Conservation (phyloP, 148 eudicot genomes). For the Camellia lanceoleosa region DNA sequence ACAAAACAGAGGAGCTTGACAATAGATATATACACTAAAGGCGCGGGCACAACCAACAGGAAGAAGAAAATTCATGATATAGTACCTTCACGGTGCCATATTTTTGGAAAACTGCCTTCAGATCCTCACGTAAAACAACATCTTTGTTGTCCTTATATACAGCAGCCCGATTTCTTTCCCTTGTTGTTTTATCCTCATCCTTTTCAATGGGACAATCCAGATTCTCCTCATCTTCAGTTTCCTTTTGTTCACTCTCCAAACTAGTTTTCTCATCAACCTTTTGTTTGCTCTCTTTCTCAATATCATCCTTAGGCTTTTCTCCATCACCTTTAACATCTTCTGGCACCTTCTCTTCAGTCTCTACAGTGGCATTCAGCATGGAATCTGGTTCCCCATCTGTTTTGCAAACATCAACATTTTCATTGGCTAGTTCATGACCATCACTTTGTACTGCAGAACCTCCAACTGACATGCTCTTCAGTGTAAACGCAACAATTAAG, state of each 20-base stretch:
- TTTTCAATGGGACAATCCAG: conserved; percentile 29
- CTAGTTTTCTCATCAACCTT: conserved; percentile 31
- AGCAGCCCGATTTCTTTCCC: conserved; percentile 28
- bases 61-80: neutral
- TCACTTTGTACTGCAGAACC: conserved; percentile 40
- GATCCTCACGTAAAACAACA: conserved; percentile 81
- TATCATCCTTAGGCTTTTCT: conserved; percentile 19
- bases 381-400: conserved; percentile 30
- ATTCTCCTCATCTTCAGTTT: conserved; percentile 41
- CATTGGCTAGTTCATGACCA: conserved; percentile 29
- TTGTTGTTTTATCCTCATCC: conserved; percentile 29
- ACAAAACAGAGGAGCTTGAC: neutral
- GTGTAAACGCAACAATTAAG: conserved; percentile 72
- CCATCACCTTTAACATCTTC: conserved; percentile 32
- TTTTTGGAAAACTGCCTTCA: conserved; percentile 63
- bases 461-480: conserved; percentile 53
- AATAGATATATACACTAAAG: neutral
- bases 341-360: conserved; percentile 25
- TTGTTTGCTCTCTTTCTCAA: conserved; percentile 39
- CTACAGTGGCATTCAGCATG: conserved; percentile 22
- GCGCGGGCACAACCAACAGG: neutral
- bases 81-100: conserved; percentile 85
- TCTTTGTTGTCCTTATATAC: conserved; percentile 55
- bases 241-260: conserved; percentile 45
- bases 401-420: conserved; percentile 28